Evolutionary conservation across 2,329 filamentous ascomycete species (phyloP).

Genomic region (Penicillium sp.): DNA sequence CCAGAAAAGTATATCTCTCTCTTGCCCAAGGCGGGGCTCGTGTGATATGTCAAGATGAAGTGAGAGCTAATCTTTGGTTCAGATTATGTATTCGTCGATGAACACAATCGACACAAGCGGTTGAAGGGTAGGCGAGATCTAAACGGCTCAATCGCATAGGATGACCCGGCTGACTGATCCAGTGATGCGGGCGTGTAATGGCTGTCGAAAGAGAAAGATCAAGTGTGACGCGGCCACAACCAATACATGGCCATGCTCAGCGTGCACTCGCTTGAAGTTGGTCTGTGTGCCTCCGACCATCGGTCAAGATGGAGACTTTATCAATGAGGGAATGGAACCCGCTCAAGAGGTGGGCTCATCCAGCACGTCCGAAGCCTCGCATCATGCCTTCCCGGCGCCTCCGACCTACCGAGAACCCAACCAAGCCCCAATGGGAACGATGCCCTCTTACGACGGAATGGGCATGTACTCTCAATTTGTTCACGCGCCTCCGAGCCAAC

Average conservation of each 20-base stretch:
- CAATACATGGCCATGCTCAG: constrained; percentile 95
- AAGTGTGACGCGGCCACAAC: constrained; percentile 97
- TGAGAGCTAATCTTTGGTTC: constrained; percentile 7
- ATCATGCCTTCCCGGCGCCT: constrained; percentile 57
- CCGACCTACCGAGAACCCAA: constrained; percentile 47
- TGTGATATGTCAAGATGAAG: background rate
- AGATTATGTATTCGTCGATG: constrained; percentile 99
- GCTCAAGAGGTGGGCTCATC: constrained; percentile 28
- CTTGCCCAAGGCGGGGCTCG: background rate
- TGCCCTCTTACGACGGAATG: constrained; percentile 47
- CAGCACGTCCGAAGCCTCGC: constrained; percentile 50
- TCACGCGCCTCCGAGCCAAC: constrained; percentile 29
- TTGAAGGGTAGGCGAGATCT: constrained; percentile 70
- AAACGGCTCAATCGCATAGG: background rate
- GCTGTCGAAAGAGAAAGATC: constrained; percentile 92
- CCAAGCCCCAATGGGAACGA: constrained; percentile 54
- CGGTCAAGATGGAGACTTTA: constrained; percentile 64
- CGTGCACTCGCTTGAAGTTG: constrained; percentile 87
- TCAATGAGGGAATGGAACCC: constrained; percentile 31
- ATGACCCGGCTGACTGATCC: constrained; percentile 15
- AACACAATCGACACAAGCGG: constrained; percentile 96
- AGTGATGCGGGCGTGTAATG: constrained; percentile 98
- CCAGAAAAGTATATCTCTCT: constrained; percentile 71
- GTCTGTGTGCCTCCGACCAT: constrained; percentile 89
- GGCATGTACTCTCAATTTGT: constrained; percentile 46